phyloP scores from a whole-genome alignment of 106 monocot species.

The Triglochin maritima region DNA sequence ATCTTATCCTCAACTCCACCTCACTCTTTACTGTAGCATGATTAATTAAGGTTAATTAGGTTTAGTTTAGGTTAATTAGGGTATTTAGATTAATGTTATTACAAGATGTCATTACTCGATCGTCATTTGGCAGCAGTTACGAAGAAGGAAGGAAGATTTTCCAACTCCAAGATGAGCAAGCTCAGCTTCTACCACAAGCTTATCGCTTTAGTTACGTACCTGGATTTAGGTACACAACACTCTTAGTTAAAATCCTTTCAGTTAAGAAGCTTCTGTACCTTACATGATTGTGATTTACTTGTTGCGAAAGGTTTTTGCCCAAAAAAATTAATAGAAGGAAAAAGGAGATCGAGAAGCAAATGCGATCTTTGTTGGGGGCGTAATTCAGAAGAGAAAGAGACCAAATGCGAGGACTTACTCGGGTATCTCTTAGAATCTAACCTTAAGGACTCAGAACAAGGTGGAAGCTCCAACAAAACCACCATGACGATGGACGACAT shows the following conservation, averaged over 20 bases:
- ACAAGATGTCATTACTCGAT: constrained; percentile 48
- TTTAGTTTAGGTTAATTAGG: too few relatives aligned
- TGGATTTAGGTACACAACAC: constrained; percentile 43
- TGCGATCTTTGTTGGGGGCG: constrained; percentile 14
- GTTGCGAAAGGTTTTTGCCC: constrained; percentile 1
- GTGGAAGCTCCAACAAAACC: background rate
- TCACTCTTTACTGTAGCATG: too few relatives aligned
- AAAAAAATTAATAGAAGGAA: constrained; percentile 13
- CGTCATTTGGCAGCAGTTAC: constrained; percentile 22
- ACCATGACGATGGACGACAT: constrained; percentile 17
- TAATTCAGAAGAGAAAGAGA: constrained; percentile 44
- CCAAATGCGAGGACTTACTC: constrained; percentile 16
- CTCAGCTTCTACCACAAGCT: constrained; percentile 1
- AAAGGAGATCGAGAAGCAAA: constrained; percentile 16
- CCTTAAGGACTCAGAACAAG: background rate
- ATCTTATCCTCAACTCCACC: too few relatives aligned
- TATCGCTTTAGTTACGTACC: constrained; percentile 22
- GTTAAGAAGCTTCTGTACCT: background rate
- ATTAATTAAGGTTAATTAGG: too few relatives aligned
- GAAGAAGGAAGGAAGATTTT: constrained; percentile 13
- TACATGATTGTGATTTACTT: background rate
- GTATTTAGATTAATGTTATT: too few relatives aligned
- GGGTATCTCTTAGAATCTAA: constrained; percentile 27
- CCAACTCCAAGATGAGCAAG: constrained; percentile 15
- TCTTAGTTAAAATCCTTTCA: too few relatives aligned